These are phyloP conservation scores for Chamaecrista fasciculata DNA, from an alignment of 306 rosid genomes.

Conservation along the genomic window DNA sequence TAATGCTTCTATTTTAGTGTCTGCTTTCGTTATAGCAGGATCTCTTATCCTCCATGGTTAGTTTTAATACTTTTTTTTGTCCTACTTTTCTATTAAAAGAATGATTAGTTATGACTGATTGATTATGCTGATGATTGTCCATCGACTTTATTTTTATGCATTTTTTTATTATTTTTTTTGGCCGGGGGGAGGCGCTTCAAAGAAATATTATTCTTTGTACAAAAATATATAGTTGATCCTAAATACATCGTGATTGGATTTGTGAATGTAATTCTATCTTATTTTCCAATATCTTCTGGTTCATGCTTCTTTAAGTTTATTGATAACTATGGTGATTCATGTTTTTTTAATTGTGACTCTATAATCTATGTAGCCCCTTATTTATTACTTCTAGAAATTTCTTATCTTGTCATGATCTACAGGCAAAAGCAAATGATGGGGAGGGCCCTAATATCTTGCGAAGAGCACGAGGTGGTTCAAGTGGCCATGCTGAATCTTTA, in stretches of 20 bases:
- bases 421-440: constrained; percentile 95
- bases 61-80: too few species aligned
- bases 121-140: not conserved
- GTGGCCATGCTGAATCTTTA: constrained; percentile 89
- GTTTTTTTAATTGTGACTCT: too few species aligned
- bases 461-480: constrained; percentile 55
- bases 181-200: too few species aligned
- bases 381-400: constrained; percentile 12
- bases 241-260: constrained; percentile 8
- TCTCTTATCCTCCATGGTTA: not conserved
- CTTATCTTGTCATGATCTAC: constrained; percentile 25
- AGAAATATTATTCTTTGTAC: not conserved
- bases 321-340: constrained; percentile 1
- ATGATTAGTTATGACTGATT: not conserved
- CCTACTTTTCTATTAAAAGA: not conserved
- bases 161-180: too few species aligned
- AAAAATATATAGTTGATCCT: constrained; percentile 2
- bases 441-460: constrained; percentile 95
- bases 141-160: not conserved
- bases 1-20: not conserved
- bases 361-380: too few species aligned
- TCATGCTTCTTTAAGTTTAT: not conserved
- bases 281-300: not conserved
- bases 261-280: constrained; percentile 13
- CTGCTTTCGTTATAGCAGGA: not conserved